These are phyloP conservation scores for Phytophthora uliginosa DNA, from an alignment of 352 stramenopile species.

Conservation along the genomic window DNA sequence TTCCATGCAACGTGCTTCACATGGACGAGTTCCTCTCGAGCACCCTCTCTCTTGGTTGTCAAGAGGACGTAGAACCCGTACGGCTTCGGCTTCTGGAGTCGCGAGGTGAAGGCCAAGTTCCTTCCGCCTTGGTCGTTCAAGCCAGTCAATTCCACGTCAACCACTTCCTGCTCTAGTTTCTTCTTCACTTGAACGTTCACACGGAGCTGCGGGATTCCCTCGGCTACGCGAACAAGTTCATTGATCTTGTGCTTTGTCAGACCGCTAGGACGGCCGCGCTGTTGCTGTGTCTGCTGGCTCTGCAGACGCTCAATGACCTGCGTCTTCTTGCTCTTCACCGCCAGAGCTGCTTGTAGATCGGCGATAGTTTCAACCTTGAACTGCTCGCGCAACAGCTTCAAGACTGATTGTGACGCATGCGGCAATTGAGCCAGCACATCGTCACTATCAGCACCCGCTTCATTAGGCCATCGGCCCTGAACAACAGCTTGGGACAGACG, in stretches of 20 bases:
- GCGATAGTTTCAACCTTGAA: constrained; percentile 38
- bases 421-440: constrained; percentile 60
- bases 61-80: constrained; percentile 84
- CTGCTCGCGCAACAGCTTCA: constrained; percentile 39
- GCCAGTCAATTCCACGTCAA: constrained; percentile 53
- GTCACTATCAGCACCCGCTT: constrained; percentile 4
- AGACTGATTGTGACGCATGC: constrained; percentile 42
- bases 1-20: constrained; percentile 75
- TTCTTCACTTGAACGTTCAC: constrained; percentile 35
- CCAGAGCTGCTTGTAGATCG: constrained; percentile 48
- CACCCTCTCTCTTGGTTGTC: constrained; percentile 29
- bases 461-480: constrained; percentile 59
- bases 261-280: constrained; percentile 20
- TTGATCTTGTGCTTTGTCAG: constrained; percentile 50
- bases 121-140: constrained; percentile 41
- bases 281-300: constrained; percentile 27
- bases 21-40: constrained; percentile 50
- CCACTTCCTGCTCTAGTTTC: constrained; percentile 29
- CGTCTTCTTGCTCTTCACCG: constrained; percentile 40
- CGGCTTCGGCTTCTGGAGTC: constrained; percentile 72
- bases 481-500: constrained; percentile 67
- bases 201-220: constrained; percentile 55
- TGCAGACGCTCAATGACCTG: constrained; percentile 47
- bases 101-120: constrained; percentile 46
- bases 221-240: constrained; percentile 55